A percentile compares a stretch with the other conserved stretches of the same genome.
These are phyloP conservation scores for Pneumocystis murina DNA, from an alignment of 1,139 yeast species.

Conservation along the genomic window DNA sequence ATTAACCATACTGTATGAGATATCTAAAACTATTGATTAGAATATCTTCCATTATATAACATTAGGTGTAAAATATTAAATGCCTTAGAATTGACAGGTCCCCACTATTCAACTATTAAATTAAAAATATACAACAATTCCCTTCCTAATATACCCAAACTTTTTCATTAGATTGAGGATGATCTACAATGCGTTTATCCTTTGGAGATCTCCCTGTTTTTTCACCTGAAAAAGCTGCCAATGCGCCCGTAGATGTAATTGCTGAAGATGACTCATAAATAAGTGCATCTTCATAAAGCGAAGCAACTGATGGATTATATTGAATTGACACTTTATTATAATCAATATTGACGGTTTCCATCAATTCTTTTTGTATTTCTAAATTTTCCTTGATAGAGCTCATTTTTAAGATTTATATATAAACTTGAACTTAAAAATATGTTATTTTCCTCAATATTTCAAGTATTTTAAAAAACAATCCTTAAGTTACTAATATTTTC, in stretches of 20 bases:
- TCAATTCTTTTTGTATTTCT: conserved; percentile 5
- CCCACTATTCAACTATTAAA: conserved; percentile 40
- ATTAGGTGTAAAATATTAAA: background rate
- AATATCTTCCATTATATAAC: background rate
- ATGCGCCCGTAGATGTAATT: conserved; percentile 84
- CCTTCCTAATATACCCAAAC: conserved; percentile 40
- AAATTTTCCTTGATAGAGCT: background rate
- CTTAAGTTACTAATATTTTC: too few species aligned
- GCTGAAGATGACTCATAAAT: conserved; percentile 75
- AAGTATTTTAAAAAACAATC: too few species aligned
- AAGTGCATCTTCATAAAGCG: conserved; percentile 87
- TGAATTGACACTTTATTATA: conserved; percentile 32
- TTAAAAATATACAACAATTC: background rate
- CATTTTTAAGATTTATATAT: background rate
- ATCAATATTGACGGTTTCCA: conserved; percentile 30
- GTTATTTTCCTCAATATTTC: background rate
- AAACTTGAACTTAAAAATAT: background rate
- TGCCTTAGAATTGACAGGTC: conserved; percentile 75
- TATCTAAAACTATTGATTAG: conserved; percentile 32
- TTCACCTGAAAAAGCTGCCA: conserved; percentile 87
- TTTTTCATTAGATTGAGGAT: conserved; percentile 63
- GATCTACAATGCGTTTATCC: conserved; percentile 96
- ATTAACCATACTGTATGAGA: conserved; percentile 91
- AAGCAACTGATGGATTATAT: conserved; percentile 89
- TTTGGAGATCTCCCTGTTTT: conserved; percentile 98